Evolutionary conservation across 2,329 filamentous ascomycete species (phyloP).

Genomic region (Keithomyces neogunnii): DNA sequence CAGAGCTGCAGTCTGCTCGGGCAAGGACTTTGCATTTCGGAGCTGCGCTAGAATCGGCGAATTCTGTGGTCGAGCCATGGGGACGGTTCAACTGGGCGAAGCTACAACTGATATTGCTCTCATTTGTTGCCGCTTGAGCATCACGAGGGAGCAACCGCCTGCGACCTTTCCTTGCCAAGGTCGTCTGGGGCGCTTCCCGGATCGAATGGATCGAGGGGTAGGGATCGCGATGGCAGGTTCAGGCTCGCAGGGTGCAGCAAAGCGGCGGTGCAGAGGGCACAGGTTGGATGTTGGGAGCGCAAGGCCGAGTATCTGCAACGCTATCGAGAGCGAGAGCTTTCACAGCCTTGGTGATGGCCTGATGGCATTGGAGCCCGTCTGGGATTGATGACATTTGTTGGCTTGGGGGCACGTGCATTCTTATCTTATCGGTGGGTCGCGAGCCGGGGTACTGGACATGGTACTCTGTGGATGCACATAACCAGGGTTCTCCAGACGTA

Average conservation of each 20-base stretch:
- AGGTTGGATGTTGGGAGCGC: not conserved
- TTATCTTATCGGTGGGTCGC: not conserved
- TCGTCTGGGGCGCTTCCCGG: not conserved
- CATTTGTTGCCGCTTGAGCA: slow-evolving; percentile 9
- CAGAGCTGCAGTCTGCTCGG: slow-evolving; percentile 52
- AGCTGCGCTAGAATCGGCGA: slow-evolving; percentile 50
- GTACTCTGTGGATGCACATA: too few species aligned
- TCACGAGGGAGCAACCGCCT: slow-evolving; percentile 3
- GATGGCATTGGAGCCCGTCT: too few species aligned
- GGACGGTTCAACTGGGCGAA: slow-evolving; percentile 8
- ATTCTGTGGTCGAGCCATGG: slow-evolving; percentile 46
- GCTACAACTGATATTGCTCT: slow-evolving; percentile 3
- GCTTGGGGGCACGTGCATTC: slow-evolving; percentile 4
- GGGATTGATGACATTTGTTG: not conserved
- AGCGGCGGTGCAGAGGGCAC: too few species aligned
- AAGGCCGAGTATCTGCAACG: not conserved
- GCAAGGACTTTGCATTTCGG: slow-evolving; percentile 39
- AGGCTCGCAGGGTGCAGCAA: not conserved
- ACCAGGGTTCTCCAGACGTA: too few species aligned
- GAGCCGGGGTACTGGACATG: not conserved
- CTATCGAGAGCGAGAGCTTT: not conserved
- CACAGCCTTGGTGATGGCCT: not conserved
- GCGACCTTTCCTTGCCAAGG: not conserved
- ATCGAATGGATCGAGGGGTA: not conserved
- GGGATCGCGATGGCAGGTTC: not conserved